phyloP scores from a whole-genome alignment of 2,329 filamentous ascomycete genomes.

The Verticillium longisporum region DNA sequence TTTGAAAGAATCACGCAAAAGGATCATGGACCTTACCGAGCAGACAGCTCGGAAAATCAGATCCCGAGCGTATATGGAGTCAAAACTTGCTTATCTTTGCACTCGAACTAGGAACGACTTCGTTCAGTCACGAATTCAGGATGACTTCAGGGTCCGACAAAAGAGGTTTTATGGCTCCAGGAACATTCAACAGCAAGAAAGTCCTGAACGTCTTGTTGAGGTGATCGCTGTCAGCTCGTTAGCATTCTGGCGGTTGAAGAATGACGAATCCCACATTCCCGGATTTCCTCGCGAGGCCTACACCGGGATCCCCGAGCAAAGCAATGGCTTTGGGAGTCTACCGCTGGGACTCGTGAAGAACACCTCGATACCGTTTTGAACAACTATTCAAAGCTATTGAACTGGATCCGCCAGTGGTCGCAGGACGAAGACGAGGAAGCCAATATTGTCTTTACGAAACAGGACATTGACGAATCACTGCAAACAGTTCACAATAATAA shows the following conservation, averaged over 20 bases:
- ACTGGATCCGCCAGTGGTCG: background rate
- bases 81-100: background rate
- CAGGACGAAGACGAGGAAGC: background rate
- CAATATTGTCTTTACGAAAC: background rate
- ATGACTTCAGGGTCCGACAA: background rate
- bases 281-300: background rate
- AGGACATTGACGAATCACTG: background rate
- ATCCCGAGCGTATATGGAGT: background rate
- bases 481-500: background rate
- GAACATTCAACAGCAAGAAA: background rate
- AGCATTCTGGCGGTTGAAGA: background rate
- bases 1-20: too few relatives aligned
- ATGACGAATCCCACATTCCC: background rate
- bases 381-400: background rate
- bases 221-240: background rate
- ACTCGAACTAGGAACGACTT: background rate
- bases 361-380: background rate
- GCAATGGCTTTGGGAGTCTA: background rate
- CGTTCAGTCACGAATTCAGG: background rate
- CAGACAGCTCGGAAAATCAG: background rate
- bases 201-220: background rate
- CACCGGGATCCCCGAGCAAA: background rate
- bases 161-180: background rate
- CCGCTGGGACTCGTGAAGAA: background rate
- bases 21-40: background rate